phyloP scores from a whole-genome alignment of 2,329 filamentous ascomycete genomes.

The Arthroderma sp. region DNA sequence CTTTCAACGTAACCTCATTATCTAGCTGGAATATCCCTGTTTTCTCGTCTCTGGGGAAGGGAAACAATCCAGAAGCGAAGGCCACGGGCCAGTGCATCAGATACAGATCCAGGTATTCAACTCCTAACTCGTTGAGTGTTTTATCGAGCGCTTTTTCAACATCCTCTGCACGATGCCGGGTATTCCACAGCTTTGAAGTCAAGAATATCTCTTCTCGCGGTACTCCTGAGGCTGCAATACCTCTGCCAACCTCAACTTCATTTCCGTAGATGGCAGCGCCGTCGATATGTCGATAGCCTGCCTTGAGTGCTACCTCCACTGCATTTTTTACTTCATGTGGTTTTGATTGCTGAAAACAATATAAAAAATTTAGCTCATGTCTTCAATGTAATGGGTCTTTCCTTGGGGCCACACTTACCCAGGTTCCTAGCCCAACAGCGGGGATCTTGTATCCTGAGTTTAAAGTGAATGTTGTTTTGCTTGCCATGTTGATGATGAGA shows the following conservation, averaged over 20 bases:
- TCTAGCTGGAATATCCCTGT: constrained; percentile 5
- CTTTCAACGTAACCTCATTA: constrained; percentile 1
- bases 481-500: background rate
- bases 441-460: constrained; percentile 53
- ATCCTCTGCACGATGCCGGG: constrained; percentile 49
- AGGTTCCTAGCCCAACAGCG: constrained; percentile 44
- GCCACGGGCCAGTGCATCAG: constrained; percentile 71
- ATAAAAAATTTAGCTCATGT: constrained; percentile 5
- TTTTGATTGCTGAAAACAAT: constrained; percentile 53
- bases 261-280: constrained; percentile 34
- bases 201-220: constrained; percentile 72
- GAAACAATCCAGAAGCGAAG: background rate
- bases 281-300: constrained; percentile 20
- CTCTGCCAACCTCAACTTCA: constrained; percentile 69
- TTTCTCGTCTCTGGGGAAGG: constrained; percentile 1
- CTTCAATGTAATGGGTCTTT: background rate
- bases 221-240: constrained; percentile 60
- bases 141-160: constrained; percentile 58
- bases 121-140: constrained; percentile 57
- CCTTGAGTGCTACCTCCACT: constrained; percentile 30
- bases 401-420: constrained; percentile 20
- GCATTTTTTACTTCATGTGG: constrained; percentile 46
- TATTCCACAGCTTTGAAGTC: constrained; percentile 75
- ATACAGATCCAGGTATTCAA: constrained; percentile 72
- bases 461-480: constrained; percentile 38